Conservation (phyloP, 225 moss, liverwort and hornwort species). For the Pseudisothecium myosuroides region DNA sequence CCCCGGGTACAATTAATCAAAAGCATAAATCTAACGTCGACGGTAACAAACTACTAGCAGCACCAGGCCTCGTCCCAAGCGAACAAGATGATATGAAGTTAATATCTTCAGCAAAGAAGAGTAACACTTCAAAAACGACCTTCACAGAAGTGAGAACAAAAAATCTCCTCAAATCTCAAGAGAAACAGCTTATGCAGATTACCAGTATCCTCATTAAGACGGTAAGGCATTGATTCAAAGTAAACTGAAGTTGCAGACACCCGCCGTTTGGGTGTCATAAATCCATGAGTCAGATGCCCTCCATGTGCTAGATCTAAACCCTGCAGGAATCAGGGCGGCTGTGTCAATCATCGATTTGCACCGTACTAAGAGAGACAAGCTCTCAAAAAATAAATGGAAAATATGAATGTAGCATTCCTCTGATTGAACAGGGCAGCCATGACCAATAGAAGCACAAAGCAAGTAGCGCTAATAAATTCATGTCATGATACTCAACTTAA, state of each 20-base stretch:
- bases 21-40: background rate
- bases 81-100: background rate
- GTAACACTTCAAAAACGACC: background rate
- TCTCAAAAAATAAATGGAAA: background rate
- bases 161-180: background rate
- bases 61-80: background rate
- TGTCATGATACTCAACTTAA: background rate
- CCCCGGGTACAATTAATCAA: background rate
- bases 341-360: background rate
- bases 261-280: conserved; percentile 77
- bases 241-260: conserved; percentile 90
- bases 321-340: conserved; percentile 5
- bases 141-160: background rate
- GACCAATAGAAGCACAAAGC: background rate
- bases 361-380: background rate
- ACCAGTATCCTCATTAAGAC: conserved; percentile 69
- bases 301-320: conserved; percentile 85
- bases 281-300: conserved; percentile 81
- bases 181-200: background rate
- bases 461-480: background rate
- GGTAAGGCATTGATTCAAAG: conserved; percentile 93
- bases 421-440: background rate
- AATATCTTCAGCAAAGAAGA: background rate
- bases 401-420: background rate
- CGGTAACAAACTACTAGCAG: background rate